Conservation (phyloP, 257 asterid species). For the Vinca minor region DNA sequence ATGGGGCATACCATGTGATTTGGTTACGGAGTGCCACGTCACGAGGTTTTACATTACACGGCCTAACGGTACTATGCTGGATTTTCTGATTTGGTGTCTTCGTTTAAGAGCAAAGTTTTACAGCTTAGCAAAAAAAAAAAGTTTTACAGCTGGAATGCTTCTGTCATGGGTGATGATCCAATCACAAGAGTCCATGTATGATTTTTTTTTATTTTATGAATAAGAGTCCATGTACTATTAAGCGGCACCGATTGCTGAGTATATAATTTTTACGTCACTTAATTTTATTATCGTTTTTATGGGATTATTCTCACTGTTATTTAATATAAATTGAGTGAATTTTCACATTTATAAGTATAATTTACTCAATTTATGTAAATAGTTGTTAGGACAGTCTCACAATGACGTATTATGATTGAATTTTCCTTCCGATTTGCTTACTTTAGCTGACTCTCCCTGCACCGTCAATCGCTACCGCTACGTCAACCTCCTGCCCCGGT, state of each 20-base stretch:
- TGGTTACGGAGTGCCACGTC: conserved; percentile 36
- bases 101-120: conserved; percentile 9
- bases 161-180: conserved; percentile 17
- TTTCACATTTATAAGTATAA: background rate
- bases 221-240: too few relatives aligned
- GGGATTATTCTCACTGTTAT: background rate
- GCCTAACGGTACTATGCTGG: background rate
- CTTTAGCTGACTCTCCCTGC: too few relatives aligned
- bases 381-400: too few relatives aligned
- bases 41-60: conserved; percentile 1
- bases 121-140: too few relatives aligned
- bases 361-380: too few relatives aligned
- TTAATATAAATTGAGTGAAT: background rate
- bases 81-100: conserved; percentile 9
- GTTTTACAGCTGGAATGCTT: conserved; percentile 36
- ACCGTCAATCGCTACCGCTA: too few relatives aligned
- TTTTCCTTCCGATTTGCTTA: too few relatives aligned
- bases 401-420: too few relatives aligned
- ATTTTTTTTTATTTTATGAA: too few relatives aligned
- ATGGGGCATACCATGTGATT: conserved; percentile 38
- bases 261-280: conserved; percentile 18
- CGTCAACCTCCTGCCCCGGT: too few relatives aligned
- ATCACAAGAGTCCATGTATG: conserved; percentile 13
- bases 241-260: conserved; percentile 21
- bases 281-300: background rate